These are phyloP conservation scores for Hanseniaspora lindneri DNA, from an alignment of 805 yeast species.

Conservation along the genomic window DNA sequence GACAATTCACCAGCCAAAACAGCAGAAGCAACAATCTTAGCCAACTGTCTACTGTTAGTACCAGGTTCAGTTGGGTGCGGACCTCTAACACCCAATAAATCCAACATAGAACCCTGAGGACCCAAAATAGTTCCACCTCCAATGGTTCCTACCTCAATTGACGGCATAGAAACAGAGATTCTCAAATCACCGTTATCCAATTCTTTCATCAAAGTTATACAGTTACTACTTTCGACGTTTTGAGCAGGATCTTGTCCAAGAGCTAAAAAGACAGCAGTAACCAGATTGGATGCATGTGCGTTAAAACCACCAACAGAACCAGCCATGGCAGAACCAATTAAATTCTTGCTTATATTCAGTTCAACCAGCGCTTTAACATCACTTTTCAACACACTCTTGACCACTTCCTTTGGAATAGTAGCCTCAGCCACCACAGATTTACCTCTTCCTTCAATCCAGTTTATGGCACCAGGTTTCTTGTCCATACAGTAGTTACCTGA, in stretches of 20 bases:
- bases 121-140: slow-evolving; percentile 98
- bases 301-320: slow-evolving; percentile 97
- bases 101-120: slow-evolving; percentile 94
- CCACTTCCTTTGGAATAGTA: slow-evolving; percentile 69
- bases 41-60: slow-evolving; percentile 84
- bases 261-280: slow-evolving; percentile 88
- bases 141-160: slow-evolving; percentile 96
- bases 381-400: slow-evolving; percentile 71
- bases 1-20: slow-evolving; percentile 95
- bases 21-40: slow-evolving; percentile 83
- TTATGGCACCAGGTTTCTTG: slow-evolving; percentile 94
- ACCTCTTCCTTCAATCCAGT: slow-evolving; percentile 99
- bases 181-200: slow-evolving; percentile 60
- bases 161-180: slow-evolving; percentile 97
- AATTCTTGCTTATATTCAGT: slow-evolving; percentile 75
- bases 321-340: slow-evolving; percentile 96
- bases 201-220: slow-evolving; percentile 90
- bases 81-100: slow-evolving; percentile 85
- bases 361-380: slow-evolving; percentile 87
- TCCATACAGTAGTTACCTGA: slow-evolving; percentile 98
- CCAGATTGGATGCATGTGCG: slow-evolving; percentile 94
- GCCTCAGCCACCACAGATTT: slow-evolving; percentile 97
- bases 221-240: slow-evolving; percentile 92
- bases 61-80: slow-evolving; percentile 93
- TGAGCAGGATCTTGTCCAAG: slow-evolving; percentile 99